A percentile compares a stretch with the other conserved stretches of the same genome.
phyloP scores from a whole-genome alignment of 2,329 filamentous ascomycete species.

The Paramyrothecium sp. region DNA sequence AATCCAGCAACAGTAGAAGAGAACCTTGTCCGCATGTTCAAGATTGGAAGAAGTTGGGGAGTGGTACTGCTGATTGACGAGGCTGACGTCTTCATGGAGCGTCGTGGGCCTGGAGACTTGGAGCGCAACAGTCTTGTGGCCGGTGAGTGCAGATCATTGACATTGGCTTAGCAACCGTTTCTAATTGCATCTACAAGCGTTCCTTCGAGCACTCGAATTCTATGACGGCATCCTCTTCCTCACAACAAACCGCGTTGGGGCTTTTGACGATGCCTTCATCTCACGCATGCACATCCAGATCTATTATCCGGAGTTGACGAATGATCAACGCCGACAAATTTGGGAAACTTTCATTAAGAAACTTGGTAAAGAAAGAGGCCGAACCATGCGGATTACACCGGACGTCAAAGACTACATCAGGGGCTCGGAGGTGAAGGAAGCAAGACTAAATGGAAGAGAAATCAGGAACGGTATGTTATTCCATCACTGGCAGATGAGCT shows the following conservation, averaged over 20 bases:
- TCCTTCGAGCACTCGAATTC: constrained; percentile 25
- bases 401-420: constrained; percentile 14
- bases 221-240: constrained; percentile 30
- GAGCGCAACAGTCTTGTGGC: constrained; percentile 2
- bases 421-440: constrained; percentile 10
- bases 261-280: constrained; percentile 29
- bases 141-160: constrained; percentile 9
- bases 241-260: constrained; percentile 23
- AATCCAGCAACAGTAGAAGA: constrained; percentile 12
- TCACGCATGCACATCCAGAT: constrained; percentile 27
- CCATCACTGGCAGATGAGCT: too few species aligned
- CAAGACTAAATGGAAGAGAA: constrained; percentile 22
- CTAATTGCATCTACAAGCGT: constrained; percentile 10
- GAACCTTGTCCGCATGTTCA: constrained; percentile 13
- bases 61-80: constrained; percentile 24
- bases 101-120: constrained; percentile 2
- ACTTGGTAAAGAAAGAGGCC: constrained; percentile 18
- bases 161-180: neutral
- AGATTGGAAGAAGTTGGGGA: constrained; percentile 16
- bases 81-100: constrained; percentile 18
- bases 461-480: constrained; percentile 19
- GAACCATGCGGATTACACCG: constrained; percentile 16
- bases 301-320: constrained; percentile 22
- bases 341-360: constrained; percentile 27
- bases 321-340: constrained; percentile 18